Conservation (phyloP, 192 early-diverging fungal species). For the Gaertneriomyces semiglobifer region DNA sequence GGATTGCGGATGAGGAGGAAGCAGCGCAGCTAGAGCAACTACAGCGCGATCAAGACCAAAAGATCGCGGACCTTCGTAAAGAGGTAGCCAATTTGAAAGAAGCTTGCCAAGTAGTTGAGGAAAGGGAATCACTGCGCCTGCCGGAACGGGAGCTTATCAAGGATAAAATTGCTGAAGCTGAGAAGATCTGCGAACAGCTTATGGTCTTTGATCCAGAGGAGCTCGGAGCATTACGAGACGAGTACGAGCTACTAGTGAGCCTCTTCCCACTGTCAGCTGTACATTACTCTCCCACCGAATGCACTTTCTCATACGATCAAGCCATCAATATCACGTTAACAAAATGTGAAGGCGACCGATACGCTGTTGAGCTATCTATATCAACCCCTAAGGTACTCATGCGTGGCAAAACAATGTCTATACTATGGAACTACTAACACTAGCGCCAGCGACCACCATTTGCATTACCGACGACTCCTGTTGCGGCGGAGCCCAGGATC, state of each 20-base stretch:
- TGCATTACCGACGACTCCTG: neutral
- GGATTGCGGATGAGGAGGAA: too few species aligned
- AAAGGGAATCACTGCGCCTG: too few species aligned
- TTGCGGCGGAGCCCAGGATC: neutral
- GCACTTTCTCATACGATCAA: constrained; percentile 19
- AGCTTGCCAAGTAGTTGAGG: too few species aligned
- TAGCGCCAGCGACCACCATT: neutral
- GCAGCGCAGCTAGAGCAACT: too few species aligned
- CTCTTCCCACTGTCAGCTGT: constrained; percentile 23
- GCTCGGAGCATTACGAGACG: constrained; percentile 16
- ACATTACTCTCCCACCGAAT: neutral
- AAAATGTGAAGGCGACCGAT: constrained; percentile 6
- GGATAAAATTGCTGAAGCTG: constrained; percentile 12
- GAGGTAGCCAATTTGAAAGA: too few species aligned
- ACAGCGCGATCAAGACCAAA: too few species aligned
- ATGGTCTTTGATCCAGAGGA: constrained; percentile 31
- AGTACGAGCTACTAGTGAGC: constrained; percentile 19
- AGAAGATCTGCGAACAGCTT: constrained; percentile 22
- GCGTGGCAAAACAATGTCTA: neutral
- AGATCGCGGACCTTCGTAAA: too few species aligned
- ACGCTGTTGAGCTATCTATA: constrained; percentile 12
- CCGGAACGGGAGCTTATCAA: neutral
- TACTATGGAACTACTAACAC: neutral
- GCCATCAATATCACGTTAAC: constrained; percentile 8
- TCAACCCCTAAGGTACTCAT: neutral